Percentiles rank a stretch among this genome's conserved stretches.
phyloP scores from a whole-genome alignment of 2,329 filamentous ascomycete genomes.

The Arthrinium phaeospermum region DNA sequence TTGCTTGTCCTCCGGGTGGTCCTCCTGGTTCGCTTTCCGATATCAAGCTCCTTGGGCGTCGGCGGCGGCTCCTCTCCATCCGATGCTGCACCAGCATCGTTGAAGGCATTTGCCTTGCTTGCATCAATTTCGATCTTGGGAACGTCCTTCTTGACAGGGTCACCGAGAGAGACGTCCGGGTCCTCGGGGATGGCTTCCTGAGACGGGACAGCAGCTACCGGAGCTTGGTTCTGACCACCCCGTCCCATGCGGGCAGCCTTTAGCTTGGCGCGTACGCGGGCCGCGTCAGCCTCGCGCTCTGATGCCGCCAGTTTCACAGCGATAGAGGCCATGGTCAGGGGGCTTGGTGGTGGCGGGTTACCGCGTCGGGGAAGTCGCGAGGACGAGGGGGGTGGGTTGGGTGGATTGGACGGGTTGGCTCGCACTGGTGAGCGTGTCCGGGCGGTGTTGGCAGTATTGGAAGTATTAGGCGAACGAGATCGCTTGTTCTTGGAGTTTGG shows the following conservation, averaged over 20 bases:
- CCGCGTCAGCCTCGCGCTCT: constrained; percentile 68
- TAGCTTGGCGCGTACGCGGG: constrained; percentile 66
- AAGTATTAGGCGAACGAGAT: not conserved
- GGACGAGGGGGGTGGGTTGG: constrained; percentile 37
- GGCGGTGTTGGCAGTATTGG: not conserved
- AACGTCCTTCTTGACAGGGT: constrained; percentile 21
- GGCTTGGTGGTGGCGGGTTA: constrained; percentile 52
- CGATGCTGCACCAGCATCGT: not conserved
- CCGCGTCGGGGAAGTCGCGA: constrained; percentile 44
- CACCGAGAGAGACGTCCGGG: not conserved
- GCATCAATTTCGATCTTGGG: not conserved
- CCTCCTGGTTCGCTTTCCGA: constrained; percentile 50
- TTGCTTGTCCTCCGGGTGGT: constrained; percentile 57
- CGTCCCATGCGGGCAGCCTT: constrained; percentile 52
- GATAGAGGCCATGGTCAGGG: constrained; percentile 66
- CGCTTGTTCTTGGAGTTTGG: constrained; percentile 1
- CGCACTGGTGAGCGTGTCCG: constrained; percentile 32
- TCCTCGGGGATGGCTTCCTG: not conserved
- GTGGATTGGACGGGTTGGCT: constrained; percentile 35
- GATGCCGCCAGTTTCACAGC: constrained; percentile 68
- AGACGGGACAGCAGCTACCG: constrained; percentile 24
- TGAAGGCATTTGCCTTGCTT: not conserved
- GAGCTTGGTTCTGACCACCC: not conserved
- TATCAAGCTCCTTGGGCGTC: constrained; percentile 14
- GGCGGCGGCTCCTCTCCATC: constrained; percentile 12